These are phyloP conservation scores for Quercus engelmannii DNA, from an alignment of 306 rosid genomes.

Conservation along the genomic window DNA sequence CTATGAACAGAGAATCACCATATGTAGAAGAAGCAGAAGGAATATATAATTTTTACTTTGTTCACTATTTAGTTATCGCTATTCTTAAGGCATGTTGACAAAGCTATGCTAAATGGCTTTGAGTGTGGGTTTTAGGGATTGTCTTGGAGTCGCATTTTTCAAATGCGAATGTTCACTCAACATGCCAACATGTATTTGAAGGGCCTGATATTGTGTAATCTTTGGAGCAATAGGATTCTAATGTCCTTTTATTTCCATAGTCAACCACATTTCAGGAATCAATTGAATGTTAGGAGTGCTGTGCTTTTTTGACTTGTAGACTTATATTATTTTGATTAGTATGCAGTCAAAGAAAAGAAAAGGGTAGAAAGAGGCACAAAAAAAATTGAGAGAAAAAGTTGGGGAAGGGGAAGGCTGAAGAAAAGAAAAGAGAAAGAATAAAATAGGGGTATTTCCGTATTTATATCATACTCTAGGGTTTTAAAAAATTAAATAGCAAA, in stretches of 20 bases:
- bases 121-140: background rate
- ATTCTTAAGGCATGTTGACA: background rate
- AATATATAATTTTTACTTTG: background rate
- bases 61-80: background rate
- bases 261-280: background rate
- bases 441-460: no score
- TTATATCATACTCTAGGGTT: no score
- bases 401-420: no score
- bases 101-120: background rate
- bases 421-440: no score
- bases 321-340: background rate
- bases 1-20: background rate
- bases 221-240: background rate
- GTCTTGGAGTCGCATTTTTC: background rate
- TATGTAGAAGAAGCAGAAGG: background rate
- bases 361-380: no score
- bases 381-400: no score
- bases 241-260: background rate
- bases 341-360: background rate
- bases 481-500: no score
- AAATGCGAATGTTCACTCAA: background rate
- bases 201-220: background rate
- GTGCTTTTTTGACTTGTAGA: background rate
- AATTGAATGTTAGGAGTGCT: background rate
- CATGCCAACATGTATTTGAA: background rate